These are phyloP conservation scores for Diaporthe sp. DNA, from an alignment of 2,329 filamentous ascomycete genomes.

Conservation along the genomic window DNA sequence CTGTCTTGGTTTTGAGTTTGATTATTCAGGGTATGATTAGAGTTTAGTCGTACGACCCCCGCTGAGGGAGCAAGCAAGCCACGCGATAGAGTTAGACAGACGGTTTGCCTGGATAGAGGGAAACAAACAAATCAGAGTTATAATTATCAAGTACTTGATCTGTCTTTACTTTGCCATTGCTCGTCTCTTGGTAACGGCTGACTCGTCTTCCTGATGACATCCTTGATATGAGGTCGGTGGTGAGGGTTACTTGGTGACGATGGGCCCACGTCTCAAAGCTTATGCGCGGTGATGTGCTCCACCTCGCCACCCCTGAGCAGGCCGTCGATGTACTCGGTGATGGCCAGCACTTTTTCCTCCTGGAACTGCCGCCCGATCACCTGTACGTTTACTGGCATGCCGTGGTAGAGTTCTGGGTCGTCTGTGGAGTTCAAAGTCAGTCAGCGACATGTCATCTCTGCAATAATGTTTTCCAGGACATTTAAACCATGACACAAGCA, in stretches of 20 bases:
- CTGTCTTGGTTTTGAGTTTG: neutral
- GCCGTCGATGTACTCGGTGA: constrained; percentile 21
- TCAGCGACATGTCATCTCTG: neutral
- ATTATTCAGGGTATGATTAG: constrained; percentile 5
- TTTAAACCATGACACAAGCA: too few relatives aligned
- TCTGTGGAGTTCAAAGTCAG: neutral
- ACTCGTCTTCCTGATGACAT: neutral
- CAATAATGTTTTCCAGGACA: too few relatives aligned
- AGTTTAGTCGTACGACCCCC: neutral
- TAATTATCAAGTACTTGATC: neutral
- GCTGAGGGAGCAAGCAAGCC: neutral
- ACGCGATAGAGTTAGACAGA: constrained; percentile 17
- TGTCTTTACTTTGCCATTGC: accelerated
- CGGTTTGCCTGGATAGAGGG: neutral
- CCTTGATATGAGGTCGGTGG: neutral
- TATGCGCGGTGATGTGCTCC: neutral
- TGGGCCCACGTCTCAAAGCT: neutral
- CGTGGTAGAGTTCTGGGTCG: constrained; percentile 23
- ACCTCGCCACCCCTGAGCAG: neutral
- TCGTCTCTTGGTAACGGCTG: neutral
- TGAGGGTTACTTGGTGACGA: too few relatives aligned
- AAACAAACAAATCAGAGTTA: constrained; percentile 11
- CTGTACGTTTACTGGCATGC: constrained; percentile 14
- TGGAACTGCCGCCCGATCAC: constrained; percentile 21
- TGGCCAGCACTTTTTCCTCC: constrained; percentile 22